Evolutionary conservation across 1,284 basidiomycete genomes (phyloP).

Genomic region (Ustilago sp.): DNA sequence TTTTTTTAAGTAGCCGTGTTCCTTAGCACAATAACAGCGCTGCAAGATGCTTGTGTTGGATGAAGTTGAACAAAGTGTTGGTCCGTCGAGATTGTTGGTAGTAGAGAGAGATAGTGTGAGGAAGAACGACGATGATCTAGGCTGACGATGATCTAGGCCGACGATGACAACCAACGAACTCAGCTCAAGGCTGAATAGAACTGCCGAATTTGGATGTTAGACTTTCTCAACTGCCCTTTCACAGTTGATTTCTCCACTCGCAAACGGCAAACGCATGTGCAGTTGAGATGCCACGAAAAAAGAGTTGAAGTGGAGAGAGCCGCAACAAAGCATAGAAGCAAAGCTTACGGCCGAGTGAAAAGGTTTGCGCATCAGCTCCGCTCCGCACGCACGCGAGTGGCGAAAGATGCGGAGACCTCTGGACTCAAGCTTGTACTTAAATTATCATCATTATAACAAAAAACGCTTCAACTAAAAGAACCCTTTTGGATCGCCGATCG

Average conservation of each 20-base stretch:
- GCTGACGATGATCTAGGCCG: background rate
- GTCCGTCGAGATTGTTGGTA: background rate
- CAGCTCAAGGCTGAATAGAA: slow-evolving; percentile 2
- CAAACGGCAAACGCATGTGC: slow-evolving; percentile 22
- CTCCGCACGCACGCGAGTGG: too few relatives aligned
- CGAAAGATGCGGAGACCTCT: too few relatives aligned
- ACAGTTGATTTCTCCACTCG: background rate
- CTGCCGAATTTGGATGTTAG: slow-evolving; percentile 34
- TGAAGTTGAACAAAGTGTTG: too few relatives aligned
- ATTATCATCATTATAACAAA: too few relatives aligned
- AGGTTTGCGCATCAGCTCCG: too few relatives aligned
- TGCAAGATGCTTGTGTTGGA: background rate
- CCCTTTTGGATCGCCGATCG: background rate
- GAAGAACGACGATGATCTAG: background rate
- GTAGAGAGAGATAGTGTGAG: background rate
- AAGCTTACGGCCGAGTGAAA: too few relatives aligned
- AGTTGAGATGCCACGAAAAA: slow-evolving; percentile 14
- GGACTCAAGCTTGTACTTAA: too few relatives aligned
- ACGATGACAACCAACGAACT: background rate
- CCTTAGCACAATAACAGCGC: background rate
- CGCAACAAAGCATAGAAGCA: too few relatives aligned
- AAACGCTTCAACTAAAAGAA: background rate
- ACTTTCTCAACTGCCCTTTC: slow-evolving; percentile 8
- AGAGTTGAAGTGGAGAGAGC: too few relatives aligned
- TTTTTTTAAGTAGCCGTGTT: background rate